Conservation (phyloP, 345 rosid species). For the Barbarea vulgaris region DNA sequence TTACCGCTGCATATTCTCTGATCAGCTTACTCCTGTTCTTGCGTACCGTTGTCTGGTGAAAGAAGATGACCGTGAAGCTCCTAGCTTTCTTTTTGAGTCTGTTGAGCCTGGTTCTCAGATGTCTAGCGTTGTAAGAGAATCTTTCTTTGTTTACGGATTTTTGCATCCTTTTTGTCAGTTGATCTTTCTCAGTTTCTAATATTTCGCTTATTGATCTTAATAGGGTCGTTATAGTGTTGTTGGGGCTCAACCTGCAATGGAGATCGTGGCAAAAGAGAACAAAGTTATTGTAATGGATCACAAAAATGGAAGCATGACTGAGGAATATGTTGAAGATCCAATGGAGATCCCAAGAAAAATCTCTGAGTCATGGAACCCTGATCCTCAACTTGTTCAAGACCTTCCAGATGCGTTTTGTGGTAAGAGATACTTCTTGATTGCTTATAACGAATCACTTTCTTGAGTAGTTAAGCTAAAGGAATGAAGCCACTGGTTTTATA, state of each 20-base stretch:
- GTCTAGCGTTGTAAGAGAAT: slow-evolving; percentile 62
- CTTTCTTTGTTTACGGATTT: background rate
- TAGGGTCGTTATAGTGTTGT: slow-evolving; percentile 84
- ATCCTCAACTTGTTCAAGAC: slow-evolving; percentile 61
- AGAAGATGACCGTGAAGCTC: slow-evolving; percentile 83
- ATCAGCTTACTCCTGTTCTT: slow-evolving; percentile 84
- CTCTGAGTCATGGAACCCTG: slow-evolving; percentile 80
- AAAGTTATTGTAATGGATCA: slow-evolving; percentile 78
- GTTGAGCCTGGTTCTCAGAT: slow-evolving; percentile 66
- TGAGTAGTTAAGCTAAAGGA: background rate
- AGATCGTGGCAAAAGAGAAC: slow-evolving; percentile 74
- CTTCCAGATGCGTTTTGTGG: slow-evolving; percentile 92
- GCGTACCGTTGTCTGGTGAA: slow-evolving; percentile 89
- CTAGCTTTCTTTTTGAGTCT: slow-evolving; percentile 87
- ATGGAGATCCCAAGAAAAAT: slow-evolving; percentile 68
- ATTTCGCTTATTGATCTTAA: slow-evolving; percentile 24
- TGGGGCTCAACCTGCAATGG: slow-evolving; percentile 83
- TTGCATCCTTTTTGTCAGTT: background rate
- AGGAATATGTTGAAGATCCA: slow-evolving; percentile 77
- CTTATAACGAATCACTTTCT: slow-evolving; percentile 5
- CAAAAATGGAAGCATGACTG: slow-evolving; percentile 50
- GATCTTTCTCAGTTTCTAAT: background rate
- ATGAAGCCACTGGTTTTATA: slow-evolving; percentile 3
- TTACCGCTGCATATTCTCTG: slow-evolving; percentile 72
- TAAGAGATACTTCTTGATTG: slow-evolving; percentile 37